Conservation (phyloP, 345 rosid species). For the Alliaria petiolata region DNA sequence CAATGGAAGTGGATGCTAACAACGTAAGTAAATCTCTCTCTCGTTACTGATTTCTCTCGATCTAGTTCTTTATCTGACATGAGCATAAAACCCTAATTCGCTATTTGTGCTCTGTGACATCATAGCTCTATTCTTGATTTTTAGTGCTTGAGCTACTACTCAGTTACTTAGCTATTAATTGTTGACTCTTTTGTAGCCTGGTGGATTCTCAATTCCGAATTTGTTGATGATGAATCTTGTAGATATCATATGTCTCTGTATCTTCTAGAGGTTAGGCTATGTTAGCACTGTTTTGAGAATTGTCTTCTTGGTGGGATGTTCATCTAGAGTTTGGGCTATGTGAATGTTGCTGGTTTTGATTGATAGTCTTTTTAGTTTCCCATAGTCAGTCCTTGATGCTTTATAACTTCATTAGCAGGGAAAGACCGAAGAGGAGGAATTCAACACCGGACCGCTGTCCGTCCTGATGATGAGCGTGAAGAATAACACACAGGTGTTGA, state of each 20-base stretch:
- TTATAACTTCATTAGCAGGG: slow-evolving; percentile 16
- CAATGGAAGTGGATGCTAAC: slow-evolving; percentile 69
- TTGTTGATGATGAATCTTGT: neutral
- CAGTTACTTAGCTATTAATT: neutral
- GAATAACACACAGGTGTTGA: slow-evolving; percentile 94
- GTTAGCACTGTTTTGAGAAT: neutral
- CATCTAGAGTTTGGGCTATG: no score
- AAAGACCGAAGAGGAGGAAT: slow-evolving; percentile 93
- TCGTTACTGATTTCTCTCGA: slow-evolving; percentile 11
- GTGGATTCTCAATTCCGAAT: neutral
- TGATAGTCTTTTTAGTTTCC: no score
- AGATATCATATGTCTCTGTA: neutral
- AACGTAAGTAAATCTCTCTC: slow-evolving; percentile 34
- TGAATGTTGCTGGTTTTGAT: no score
- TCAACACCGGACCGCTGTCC: slow-evolving; percentile 93
- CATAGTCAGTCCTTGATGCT: no score
- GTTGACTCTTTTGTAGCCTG: neutral
- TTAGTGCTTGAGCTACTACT: neutral
- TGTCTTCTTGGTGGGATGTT: neutral
- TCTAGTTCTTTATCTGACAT: neutral
- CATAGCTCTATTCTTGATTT: no score
- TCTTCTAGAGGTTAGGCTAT: neutral
- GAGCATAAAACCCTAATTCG: neutral
- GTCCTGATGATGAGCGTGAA: slow-evolving; percentile 97
- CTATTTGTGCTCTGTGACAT: no score